Evolutionary conservation across 2,329 filamentous ascomycete species (phyloP).

Genomic region (Sporothrix globosa): DNA sequence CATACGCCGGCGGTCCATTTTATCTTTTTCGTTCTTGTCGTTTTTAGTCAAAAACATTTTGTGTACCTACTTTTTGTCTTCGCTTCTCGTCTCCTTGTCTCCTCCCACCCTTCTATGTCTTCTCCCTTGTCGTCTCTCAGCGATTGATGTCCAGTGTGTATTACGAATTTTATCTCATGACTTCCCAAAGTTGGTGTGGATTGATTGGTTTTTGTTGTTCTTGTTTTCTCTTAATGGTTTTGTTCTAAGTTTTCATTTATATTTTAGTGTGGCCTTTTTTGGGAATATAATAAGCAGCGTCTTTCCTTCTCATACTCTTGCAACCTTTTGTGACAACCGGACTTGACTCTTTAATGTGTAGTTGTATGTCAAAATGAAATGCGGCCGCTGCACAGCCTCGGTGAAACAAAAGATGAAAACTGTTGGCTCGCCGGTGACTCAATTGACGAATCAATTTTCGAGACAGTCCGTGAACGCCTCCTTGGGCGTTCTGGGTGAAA

Average conservation of each 20-base stretch:
- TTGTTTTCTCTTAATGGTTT: not conserved
- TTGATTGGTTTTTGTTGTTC: not conserved
- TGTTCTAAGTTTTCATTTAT: not conserved
- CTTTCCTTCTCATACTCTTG: not conserved
- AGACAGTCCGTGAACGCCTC: not conserved
- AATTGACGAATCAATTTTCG: no score
- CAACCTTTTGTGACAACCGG: not conserved
- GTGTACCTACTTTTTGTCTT: not conserved
- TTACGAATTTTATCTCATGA: slow-evolving; percentile 32
- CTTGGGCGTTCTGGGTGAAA: not conserved
- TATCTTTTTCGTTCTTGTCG: not conserved
- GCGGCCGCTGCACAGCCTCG: not conserved
- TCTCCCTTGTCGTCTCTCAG: slow-evolving; percentile 4
- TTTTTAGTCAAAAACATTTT: not conserved
- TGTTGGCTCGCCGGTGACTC: slow-evolving; percentile 1
- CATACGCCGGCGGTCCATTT: slow-evolving; percentile 24
- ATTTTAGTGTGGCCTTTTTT: slow-evolving; percentile 1
- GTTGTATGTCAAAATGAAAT: not conserved
- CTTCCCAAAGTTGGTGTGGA: slow-evolving; percentile 26
- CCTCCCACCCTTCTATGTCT: not conserved
- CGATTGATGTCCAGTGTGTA: slow-evolving; percentile 32
- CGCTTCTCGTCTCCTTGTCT: not conserved
- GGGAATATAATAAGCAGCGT: slow-evolving; percentile 22
- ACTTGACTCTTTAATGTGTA: not conserved
- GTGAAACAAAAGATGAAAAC: not conserved